Conservation (phyloP, 2,329 filamentous ascomycete genomes). For the Apiospora hydei region DNA sequence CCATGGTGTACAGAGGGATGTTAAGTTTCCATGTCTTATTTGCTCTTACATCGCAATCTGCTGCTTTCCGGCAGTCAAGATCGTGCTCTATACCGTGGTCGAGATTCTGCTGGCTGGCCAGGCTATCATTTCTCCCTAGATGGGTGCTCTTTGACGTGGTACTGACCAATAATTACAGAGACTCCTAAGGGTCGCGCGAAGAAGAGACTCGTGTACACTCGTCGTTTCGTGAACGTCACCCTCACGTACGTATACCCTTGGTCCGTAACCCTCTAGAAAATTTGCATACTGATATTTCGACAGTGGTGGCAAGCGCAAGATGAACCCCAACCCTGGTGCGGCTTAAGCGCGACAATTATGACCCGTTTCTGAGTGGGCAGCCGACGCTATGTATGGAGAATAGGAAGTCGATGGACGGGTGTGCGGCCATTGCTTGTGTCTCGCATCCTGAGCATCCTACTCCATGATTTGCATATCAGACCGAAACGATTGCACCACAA, state of each 20-base stretch:
- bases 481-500: slow-evolving; percentile 34
- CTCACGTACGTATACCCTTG: slow-evolving; percentile 62
- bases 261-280: too few relatives aligned
- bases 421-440: slow-evolving; percentile 24
- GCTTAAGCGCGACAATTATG: slow-evolving; percentile 38
- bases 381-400: slow-evolving; percentile 36
- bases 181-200: slow-evolving; percentile 24
- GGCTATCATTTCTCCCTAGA: not conserved
- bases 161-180: not conserved
- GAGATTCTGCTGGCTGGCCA: not conserved
- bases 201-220: slow-evolving; percentile 49
- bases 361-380: slow-evolving; percentile 37
- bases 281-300: not conserved
- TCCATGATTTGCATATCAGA: slow-evolving; percentile 28
- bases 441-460: slow-evolving; percentile 38
- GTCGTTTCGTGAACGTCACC: slow-evolving; percentile 98
- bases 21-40: not conserved
- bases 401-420: slow-evolving; percentile 39
- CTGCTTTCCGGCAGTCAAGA: not conserved
- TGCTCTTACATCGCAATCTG: not conserved
- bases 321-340: slow-evolving; percentile 51
- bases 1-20: not conserved
- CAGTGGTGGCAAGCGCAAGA: slow-evolving; percentile 89
- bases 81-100: not conserved
- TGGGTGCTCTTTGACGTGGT: not conserved